Base-by-base conservation (phyloP, 306 rosid genomes). In the Lagenaria siceraria region DNA sequence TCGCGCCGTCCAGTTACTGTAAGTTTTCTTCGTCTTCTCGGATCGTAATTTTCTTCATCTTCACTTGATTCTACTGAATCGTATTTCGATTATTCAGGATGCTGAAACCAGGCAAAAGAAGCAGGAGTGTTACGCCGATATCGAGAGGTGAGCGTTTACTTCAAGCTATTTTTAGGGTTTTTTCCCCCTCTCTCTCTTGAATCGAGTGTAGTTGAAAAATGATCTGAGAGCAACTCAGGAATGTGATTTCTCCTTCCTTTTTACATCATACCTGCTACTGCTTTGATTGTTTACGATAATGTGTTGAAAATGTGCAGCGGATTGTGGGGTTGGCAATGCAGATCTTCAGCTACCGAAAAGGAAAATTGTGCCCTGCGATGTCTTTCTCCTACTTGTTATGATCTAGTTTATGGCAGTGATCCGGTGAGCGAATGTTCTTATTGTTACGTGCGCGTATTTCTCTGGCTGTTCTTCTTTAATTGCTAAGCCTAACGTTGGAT, bases 321-420 rank as follows among this genome's bases (percentile, higher is more conserved):
- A 21, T 35, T 94, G 85, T 92, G 98, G 97, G 97, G 98, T 49
- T 78, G 82, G 93, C 80, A 82, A 9, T 94, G 98, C 87, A 89
- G 88, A 77, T 87, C 97, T 59, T 87, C 96, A 1, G 31, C 71
- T 79, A 83, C 80, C 82, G 90, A 89, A n/a, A 94, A 86, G 84
- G 97, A 94, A 82, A 94, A 94, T 79, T 94, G 98, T 78, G 98
- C 89, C 76, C 73, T 94, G 79, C 88, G 89, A 81, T 91, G 98
- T 83, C 98, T 94, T 78, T 89, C 97, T 17, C 88, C 93, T 0
- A 66, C 87, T 79, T 94, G 98, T 83, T 92, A 90, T 60, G 88
- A 94, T 80, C 81, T 92, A 25, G 84, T 91, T 71, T 94, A 91
- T 11, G 88, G 84, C 78, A 89, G 92, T 80, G 98, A 94, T 80